These are phyloP conservation scores for Fonsecaea nubica DNA, from an alignment of 2,329 filamentous ascomycete species.

Conservation along the genomic window DNA sequence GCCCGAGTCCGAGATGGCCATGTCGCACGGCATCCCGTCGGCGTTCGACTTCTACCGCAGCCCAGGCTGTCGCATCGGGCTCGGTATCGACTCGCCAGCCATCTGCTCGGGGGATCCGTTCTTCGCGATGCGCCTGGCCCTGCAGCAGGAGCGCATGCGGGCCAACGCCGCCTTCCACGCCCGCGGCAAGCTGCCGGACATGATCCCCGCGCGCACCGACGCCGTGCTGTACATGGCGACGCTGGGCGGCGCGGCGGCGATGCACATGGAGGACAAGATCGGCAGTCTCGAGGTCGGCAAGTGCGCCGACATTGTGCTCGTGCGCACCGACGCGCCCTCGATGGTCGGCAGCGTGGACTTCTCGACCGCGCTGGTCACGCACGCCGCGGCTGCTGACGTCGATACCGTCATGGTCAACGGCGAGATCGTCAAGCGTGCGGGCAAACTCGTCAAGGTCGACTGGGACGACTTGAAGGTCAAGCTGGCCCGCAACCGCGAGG, in stretches of 20 bases:
- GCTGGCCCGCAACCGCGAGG: slow-evolving; percentile 20
- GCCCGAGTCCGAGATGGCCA: slow-evolving; percentile 59
- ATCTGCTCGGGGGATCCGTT: slow-evolving; percentile 42
- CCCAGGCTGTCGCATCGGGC: slow-evolving; percentile 35
- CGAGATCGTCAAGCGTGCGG: slow-evolving; percentile 48
- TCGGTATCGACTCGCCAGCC: slow-evolving; percentile 45
- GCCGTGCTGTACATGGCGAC: slow-evolving; percentile 59
- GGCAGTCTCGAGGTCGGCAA: slow-evolving; percentile 56
- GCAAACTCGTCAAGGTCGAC: slow-evolving; percentile 24
- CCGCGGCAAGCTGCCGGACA: slow-evolving; percentile 38
- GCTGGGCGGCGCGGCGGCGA: slow-evolving; percentile 52
- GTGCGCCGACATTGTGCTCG: slow-evolving; percentile 55
- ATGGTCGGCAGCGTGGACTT: slow-evolving; percentile 49
- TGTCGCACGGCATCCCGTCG: slow-evolving; percentile 46
- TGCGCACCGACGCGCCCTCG: slow-evolving; percentile 49
- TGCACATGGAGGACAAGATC: slow-evolving; percentile 51
- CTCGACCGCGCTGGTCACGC: slow-evolving; percentile 51
- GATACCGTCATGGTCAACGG: slow-evolving; percentile 55
- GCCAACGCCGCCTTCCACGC: slow-evolving; percentile 42
- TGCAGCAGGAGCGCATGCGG: slow-evolving; percentile 43
- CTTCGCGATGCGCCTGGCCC: slow-evolving; percentile 41
- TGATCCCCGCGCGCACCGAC: slow-evolving; percentile 46
- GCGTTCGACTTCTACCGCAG: slow-evolving; percentile 45
- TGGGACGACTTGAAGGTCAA: slow-evolving; percentile 19
- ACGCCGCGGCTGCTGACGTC: slow-evolving; percentile 50